Base-by-base conservation (phyloP, 1,284 basidiomycete genomes). In the Hortiboletus rubellus region DNA sequence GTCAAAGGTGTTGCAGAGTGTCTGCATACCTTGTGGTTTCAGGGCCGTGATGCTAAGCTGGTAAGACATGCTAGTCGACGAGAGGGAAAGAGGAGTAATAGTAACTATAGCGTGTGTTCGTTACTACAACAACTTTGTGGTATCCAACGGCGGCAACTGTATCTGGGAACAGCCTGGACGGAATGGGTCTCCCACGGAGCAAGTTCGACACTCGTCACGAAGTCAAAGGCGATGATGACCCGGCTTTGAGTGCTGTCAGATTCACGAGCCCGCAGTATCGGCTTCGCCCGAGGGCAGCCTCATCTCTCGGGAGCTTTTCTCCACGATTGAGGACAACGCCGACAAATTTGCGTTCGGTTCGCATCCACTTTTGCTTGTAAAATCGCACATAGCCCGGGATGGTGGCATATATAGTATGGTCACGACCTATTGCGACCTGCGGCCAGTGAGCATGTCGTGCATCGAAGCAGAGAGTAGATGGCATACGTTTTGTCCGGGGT, bases 341-440 rank as follows among this genome's bases (percentile, higher is more conserved):
- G 52, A 96, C 83, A 66, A 84, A 96, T 70, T 85, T 86, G 58
- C 90, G 83, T 61, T 89, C 83, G 45, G 84, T 81, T 24, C 84
- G 79, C 78, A 86, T 79, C 75, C 83, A 84, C 57, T 85, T 84
- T 68, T 85, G 76, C 70, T 84, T 87, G 85, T 96, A 98, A 76
- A 94, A 98, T 50, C 92, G 90, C 50, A 98, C 91, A 71, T 84
- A 94, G 18, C 95, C 95, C 0, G 95, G 94, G 18, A 87, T 86
- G 14, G 85, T 80, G 18, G 95, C 94, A 70, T 88, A 96, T 55
- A 98, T 80, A 1, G 96, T 98, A 73, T 96, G 92, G 74, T 98
- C 95, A 59, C 89, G 85, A 31, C 95, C 96, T 69, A 92, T 89
- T 61, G 86, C 86, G 57, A 97, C 92, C 92, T 94, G 66, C 38